Evolutionary conservation across 345 rosid genomes (phyloP).

Genomic region (Cardamine chenopodiifolia): DNA sequence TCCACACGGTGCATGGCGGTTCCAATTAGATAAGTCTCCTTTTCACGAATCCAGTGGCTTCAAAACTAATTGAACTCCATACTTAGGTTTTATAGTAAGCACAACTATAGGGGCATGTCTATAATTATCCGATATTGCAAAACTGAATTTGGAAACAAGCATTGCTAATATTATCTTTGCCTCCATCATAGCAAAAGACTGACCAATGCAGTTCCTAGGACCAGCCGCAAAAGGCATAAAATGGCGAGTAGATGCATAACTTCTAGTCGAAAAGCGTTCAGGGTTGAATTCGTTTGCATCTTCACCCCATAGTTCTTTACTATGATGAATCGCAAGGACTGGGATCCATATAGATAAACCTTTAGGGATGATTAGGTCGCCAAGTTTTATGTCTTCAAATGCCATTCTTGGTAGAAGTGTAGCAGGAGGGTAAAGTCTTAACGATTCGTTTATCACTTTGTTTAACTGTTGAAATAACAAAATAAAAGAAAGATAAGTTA

Average conservation of each 20-base stretch:
- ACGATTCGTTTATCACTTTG: slow-evolving; percentile 86
- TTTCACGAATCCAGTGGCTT: slow-evolving; percentile 48
- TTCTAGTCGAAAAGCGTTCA: slow-evolving; percentile 59
- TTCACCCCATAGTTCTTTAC: slow-evolving; percentile 84
- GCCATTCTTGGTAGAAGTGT: slow-evolving; percentile 90
- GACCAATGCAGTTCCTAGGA: slow-evolving; percentile 78
- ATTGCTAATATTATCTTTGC: slow-evolving; percentile 74
- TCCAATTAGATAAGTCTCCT: not conserved
- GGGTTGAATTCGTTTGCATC: slow-evolving; percentile 90
- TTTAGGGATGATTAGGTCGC: slow-evolving; percentile 78
- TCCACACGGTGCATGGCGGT: no score
- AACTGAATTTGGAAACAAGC: slow-evolving; percentile 62
- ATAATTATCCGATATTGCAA: slow-evolving; percentile 57
- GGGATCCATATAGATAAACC: slow-evolving; percentile 97
- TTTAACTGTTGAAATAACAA: slow-evolving; percentile 53
- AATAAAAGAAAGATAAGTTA: slow-evolving; percentile 24
- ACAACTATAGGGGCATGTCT: slow-evolving; percentile 78
- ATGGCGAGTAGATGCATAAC: slow-evolving; percentile 56
- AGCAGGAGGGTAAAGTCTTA: slow-evolving; percentile 93
- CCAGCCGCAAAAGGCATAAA: slow-evolving; percentile 85
- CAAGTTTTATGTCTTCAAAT: slow-evolving; percentile 77
- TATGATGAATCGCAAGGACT: slow-evolving; percentile 87
- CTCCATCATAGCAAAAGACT: slow-evolving; percentile 82
- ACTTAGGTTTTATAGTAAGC: slow-evolving; percentile 72
- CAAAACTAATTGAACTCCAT: slow-evolving; percentile 70